Evolutionary conservation across 2,329 filamentous ascomycete species (phyloP), one percentile per base, ranked within the genome.

Genomic region (Talaromyces sp.): DNA sequence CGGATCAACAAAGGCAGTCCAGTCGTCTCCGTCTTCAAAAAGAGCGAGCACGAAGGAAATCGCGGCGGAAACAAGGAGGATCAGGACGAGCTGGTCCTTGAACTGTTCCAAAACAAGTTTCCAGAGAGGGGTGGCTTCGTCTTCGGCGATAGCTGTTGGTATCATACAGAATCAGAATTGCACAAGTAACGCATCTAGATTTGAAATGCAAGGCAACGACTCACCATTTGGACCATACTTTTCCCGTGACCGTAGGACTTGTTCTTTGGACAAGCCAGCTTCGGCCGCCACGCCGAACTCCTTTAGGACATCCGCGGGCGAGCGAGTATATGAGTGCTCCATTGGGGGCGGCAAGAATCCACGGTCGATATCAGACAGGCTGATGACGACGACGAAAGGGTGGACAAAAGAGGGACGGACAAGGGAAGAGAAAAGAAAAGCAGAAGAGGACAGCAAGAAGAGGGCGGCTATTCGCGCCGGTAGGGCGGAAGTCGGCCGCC

Each of bases 61-160:
- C 23, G 89, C 92, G 10, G 95, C 95, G 42, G 94, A 98, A 60
- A 87, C 95, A 56, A 99, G 85, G 27, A 99, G 84, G 69, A 99
- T 99, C 59, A 99, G 85, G 68, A 99, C 95, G 55, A 99, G 87
- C 78, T 99, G 95, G 75, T 99, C 95, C 79, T 99, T 97, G 85
- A 99, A 99, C 77, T 99, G 95, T 79, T 99, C 95, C 63, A 99
- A 85, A 61, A 99, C 91, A 65, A 99, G 88, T 79, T 98, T 87
- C 95, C 94, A 99, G 55, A 99, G 76, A 44, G 95, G 95, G 34
- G 95, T 99, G 3, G 95, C 92, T 59, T 95, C 95, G 67, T 99
- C 95, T 80, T 99, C 95, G 53, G 87, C 85, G 61, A 91, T 82
- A 61, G 88, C 88, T 91, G 63, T 59, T 61, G 23, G 55, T 50